These are phyloP conservation scores for Alternaria brassicicola DNA, from an alignment of 2,329 filamentous ascomycete species.

Conservation along the genomic window DNA sequence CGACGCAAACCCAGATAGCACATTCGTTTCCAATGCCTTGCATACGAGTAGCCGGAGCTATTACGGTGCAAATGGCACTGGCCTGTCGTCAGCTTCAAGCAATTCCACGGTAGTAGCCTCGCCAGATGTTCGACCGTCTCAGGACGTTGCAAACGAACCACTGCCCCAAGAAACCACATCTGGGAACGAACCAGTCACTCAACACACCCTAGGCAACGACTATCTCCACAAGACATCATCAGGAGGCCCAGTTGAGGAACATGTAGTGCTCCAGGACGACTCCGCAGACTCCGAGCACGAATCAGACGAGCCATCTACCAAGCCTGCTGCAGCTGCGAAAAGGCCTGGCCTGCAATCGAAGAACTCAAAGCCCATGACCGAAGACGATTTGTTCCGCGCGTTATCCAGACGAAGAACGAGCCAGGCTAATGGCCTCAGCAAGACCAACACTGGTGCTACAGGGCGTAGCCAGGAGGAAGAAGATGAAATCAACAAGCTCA, in stretches of 20 bases:
- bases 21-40: conserved; percentile 28
- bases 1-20: not conserved
- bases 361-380: conserved; percentile 47
- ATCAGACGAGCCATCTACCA: conserved; percentile 27
- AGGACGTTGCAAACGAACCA: not conserved
- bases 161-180: not conserved
- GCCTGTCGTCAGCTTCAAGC: conserved; percentile 16
- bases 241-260: conserved; percentile 17
- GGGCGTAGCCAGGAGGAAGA: conserved; percentile 45
- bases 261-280: conserved; percentile 21
- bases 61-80: conserved; percentile 15
- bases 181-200: not conserved
- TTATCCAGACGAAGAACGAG: conserved; percentile 58
- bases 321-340: conserved; percentile 15
- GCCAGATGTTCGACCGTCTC: not conserved
- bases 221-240: conserved; percentile 2
- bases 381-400: conserved; percentile 60
- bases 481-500: conserved; percentile 65
- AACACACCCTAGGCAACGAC: not conserved
- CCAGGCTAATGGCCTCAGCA: conserved; percentile 27
- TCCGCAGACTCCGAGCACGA: conserved; percentile 33
- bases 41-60: conserved; percentile 26
- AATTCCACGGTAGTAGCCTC: conserved; percentile 20
- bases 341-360: conserved; percentile 29
- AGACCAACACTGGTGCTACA: conserved; percentile 32